Conservation (phyloP, 2,329 filamentous ascomycete species). For the Calcarisporium arbuscula region DNA sequence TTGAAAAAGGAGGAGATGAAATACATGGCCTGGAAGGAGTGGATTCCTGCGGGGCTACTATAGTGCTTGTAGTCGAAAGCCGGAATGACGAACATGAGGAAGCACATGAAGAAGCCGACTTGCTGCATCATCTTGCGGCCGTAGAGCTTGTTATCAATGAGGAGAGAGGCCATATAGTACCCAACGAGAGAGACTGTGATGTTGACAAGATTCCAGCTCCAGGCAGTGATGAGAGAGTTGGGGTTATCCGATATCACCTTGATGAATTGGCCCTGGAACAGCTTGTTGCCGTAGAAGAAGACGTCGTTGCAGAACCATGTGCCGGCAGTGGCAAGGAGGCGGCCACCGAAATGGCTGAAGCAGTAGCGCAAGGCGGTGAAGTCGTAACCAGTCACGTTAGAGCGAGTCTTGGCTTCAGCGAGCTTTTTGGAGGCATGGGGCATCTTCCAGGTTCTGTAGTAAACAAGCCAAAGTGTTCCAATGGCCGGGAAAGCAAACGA, state of each 20-base stretch:
- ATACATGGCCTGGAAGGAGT: constrained; percentile 97
- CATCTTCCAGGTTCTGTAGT: constrained; percentile 96
- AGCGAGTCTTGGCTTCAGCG: constrained; percentile 74
- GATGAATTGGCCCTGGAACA: constrained; percentile 92
- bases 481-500: constrained; percentile 88
- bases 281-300: constrained; percentile 99
- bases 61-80: constrained; percentile 87
- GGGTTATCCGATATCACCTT: constrained; percentile 65
- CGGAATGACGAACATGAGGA: constrained; percentile 87
- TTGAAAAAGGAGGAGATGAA: constrained; percentile 98
- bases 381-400: constrained; percentile 87
- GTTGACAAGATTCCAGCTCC: constrained; percentile 92
- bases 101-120: constrained; percentile 85
- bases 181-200: constrained; percentile 77
- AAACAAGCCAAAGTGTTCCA: constrained; percentile 89
- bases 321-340: constrained; percentile 78
- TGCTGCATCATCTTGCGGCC: constrained; percentile 96
- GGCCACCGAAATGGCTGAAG: constrained; percentile 76
- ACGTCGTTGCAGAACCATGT: constrained; percentile 96
- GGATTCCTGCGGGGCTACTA: constrained; percentile 62
- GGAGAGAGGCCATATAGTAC: constrained; percentile 82
- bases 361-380: constrained; percentile 73
- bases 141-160: constrained; percentile 95
- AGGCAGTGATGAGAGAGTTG: constrained; percentile 72
- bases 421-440: constrained; percentile 79